These are phyloP conservation scores for Ambispora gerdemannii DNA, from an alignment of 192 early-diverging fungal genomes.

Conservation along the genomic window DNA sequence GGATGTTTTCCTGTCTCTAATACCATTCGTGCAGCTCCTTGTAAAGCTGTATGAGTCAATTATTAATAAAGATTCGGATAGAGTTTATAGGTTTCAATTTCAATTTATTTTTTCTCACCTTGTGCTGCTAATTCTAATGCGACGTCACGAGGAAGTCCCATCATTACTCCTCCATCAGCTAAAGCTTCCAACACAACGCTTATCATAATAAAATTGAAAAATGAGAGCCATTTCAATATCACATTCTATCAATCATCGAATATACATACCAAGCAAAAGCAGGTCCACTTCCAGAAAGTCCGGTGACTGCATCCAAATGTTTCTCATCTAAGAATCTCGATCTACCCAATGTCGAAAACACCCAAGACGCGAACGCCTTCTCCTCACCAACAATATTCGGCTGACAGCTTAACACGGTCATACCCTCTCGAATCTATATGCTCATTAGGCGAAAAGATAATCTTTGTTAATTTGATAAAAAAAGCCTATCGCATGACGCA, in stretches of 20 bases:
- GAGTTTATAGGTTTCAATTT: not conserved
- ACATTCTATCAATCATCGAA: not conserved
- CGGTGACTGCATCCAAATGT: slow-evolving; percentile 54
- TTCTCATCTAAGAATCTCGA: slow-evolving; percentile 50
- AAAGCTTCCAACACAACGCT: slow-evolving; percentile 53
- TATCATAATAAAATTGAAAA: no score
- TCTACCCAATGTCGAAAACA: slow-evolving; percentile 52
- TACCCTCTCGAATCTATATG: slow-evolving; percentile 49
- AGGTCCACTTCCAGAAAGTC: slow-evolving; percentile 50
- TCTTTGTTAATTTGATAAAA: not conserved
- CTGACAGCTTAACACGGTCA: slow-evolving; percentile 49
- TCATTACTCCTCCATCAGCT: slow-evolving; percentile 59
- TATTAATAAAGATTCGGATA: not conserved
- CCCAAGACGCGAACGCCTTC: slow-evolving; percentile 39
- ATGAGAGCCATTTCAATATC: no score
- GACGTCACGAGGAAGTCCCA: slow-evolving; percentile 54
- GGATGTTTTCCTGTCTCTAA: slow-evolving; percentile 49
- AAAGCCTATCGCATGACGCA: not conserved
- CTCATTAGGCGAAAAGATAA: not conserved
- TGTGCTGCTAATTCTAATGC: slow-evolving; percentile 53
- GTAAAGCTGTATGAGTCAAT: slow-evolving; percentile 35
- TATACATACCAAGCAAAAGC: slow-evolving; percentile 50
- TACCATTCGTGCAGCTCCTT: slow-evolving; percentile 54
- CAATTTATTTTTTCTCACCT: slow-evolving; percentile 37
- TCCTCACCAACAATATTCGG: slow-evolving; percentile 36